phyloP scores from a whole-genome alignment of 208 protist species.

The Tetramitus jugosus region DNA sequence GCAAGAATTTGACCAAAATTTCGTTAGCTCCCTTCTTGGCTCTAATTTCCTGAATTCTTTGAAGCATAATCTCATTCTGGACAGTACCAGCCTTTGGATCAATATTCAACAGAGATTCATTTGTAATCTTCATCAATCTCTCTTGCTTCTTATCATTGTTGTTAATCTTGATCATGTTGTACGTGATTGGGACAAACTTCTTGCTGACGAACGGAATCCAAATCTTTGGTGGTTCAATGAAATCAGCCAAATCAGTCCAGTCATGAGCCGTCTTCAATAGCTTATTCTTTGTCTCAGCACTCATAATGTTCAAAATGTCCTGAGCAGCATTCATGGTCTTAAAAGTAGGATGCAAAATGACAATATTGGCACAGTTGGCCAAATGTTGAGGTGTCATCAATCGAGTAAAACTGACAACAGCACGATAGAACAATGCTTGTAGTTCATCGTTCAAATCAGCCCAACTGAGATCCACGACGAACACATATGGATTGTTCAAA shows the following conservation, averaged over 20 bases:
- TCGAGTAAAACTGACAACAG: conserved; percentile 13
- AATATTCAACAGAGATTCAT: not conserved
- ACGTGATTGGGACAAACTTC: conserved; percentile 9
- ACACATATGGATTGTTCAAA: not conserved
- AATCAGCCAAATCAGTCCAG: conserved; percentile 16
- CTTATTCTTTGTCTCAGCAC: not conserved
- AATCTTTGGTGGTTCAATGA: conserved; percentile 19
- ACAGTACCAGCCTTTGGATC: conserved; percentile 7
- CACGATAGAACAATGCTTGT: conserved; percentile 11
- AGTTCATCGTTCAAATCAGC: conserved; percentile 4
- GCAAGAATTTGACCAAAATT: not conserved
- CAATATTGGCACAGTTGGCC: conserved; percentile 1
- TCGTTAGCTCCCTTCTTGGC: not conserved
- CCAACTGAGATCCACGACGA: conserved; percentile 23
- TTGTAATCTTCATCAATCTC: not conserved
- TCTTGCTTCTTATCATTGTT: not conserved
- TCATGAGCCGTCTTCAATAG: not conserved
- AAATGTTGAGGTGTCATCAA: conserved; percentile 21
- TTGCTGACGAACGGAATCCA: conserved; percentile 24
- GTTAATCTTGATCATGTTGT: not conserved
- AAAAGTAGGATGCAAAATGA: conserved; percentile 18
- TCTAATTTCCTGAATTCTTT: not conserved
- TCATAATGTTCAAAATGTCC: conserved; percentile 19
- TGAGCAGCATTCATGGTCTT: conserved; percentile 19
- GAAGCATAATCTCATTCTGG: not conserved